Evolutionary conservation across 2,329 filamentous ascomycete genomes (phyloP).

Genomic region (Clonostachys rosea): DNA sequence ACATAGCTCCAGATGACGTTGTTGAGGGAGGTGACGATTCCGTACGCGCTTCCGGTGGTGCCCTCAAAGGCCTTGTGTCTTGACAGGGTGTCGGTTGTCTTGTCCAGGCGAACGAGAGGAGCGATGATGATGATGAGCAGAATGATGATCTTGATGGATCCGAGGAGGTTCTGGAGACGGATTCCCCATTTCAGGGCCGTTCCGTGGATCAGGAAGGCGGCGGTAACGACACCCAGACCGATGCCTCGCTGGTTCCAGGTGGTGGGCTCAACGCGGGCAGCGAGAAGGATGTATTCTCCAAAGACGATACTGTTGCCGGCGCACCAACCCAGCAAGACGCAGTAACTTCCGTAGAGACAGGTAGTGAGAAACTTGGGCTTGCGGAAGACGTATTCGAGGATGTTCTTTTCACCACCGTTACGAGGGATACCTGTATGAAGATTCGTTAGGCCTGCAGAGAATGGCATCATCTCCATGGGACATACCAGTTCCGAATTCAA

Average conservation of each 20-base stretch:
- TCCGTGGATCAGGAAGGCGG: conserved; percentile 62
- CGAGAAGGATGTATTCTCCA: conserved; percentile 65
- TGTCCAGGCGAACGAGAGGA: conserved; percentile 56
- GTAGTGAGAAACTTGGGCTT: conserved; percentile 58
- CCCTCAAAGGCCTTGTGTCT: conserved; percentile 53
- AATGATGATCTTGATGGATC: conserved; percentile 61
- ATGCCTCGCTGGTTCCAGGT: conserved; percentile 65
- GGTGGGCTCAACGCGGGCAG: conserved; percentile 55
- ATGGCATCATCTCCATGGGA: too few species aligned
- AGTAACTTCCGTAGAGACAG: conserved; percentile 55
- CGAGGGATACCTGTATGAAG: conserved; percentile 43
- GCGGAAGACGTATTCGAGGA: conserved; percentile 60
- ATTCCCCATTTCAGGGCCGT: conserved; percentile 61
- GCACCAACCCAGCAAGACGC: conserved; percentile 61
- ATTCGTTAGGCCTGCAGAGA: too few species aligned
- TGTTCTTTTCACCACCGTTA: conserved; percentile 64
- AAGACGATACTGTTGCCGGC: conserved; percentile 66
- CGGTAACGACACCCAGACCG: conserved; percentile 61
- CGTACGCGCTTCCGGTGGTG: conserved; percentile 61
- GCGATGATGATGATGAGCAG: conserved; percentile 61
- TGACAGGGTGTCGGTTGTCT: conserved; percentile 55
- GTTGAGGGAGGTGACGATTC: conserved; percentile 65
- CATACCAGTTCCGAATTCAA: conserved; percentile 54
- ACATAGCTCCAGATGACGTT: conserved; percentile 70
- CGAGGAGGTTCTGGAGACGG: conserved; percentile 61